Base-by-base conservation (phyloP, 225 moss, liverwort and hornwort genomes). In the Thuidium tamariscinum region DNA sequence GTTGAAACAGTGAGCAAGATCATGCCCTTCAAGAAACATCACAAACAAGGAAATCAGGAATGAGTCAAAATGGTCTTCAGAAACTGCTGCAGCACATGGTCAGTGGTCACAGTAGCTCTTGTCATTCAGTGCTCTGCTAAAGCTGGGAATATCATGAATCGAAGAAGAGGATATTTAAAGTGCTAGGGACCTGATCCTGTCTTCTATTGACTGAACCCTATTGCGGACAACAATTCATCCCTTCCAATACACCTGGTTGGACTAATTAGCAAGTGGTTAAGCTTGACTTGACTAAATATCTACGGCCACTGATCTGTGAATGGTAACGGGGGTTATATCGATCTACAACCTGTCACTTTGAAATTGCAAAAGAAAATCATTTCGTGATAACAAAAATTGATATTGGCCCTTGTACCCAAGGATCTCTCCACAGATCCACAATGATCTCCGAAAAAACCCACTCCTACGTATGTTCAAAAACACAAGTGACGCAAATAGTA, bases 1-100 rank as follows among this genome's bases (percentile, higher is more conserved):
- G 93, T 89, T 8, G 95, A 88, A 67, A 96, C 57, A 27, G 94
- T 91, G n/a, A 96, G 88, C 41, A 96, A 87, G 71, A 89, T 79
- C 89, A 93, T 89, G 81, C 95, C 95, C 96, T 96, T 89, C 81
- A 86, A 78, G 60, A 65, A 51, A 89, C 55, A 52, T 23, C 61
- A 84, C 82, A 87, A 62, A 71, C 65, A 65, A 46, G 39, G 11
- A 55, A 81, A 77, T 25, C n/a, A 83, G 71, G 19, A 60, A 78
- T 67, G 42, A 10, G 15, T 46, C 36, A 59, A 27, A 85, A 78
- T 29, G 39, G 30, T 75, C 75, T 42, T 56, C n/a, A 56, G 52
- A 74, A 61, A 74, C 72, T 62, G 54, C 30, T 68, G 39, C 67
- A 66, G 39, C 67, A 51, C 9, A 29, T 54, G 67, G 37, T 54